phyloP scores from a whole-genome alignment of 495 filamentous ascomycete genomes.

The Podospora bellae-mahoneyi region DNA sequence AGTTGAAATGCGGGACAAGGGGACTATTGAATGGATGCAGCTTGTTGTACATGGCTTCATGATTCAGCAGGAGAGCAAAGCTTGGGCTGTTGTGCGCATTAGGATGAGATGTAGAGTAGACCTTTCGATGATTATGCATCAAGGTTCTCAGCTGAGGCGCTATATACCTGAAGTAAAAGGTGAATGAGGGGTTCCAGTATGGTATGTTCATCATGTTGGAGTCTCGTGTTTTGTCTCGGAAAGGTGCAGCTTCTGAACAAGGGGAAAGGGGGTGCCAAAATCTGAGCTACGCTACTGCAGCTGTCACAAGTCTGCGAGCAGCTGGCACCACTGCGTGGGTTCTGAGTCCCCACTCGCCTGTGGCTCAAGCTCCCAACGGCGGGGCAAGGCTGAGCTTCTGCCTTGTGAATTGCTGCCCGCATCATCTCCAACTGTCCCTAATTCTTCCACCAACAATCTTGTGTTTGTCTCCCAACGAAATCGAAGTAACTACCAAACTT shows the following conservation, averaged over 20 bases:
- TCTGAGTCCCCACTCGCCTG: neutral
- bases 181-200: no score
- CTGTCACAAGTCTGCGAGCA: neutral
- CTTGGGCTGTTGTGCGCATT: neutral
- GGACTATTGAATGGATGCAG: neutral
- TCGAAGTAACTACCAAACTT: neutral
- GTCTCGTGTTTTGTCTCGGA: neutral
- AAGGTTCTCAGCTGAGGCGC: neutral
- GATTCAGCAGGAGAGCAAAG: neutral
- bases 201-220: neutral
- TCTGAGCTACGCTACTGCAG: neutral
- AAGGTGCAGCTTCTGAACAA: neutral
- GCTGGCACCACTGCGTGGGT: neutral
- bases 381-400: slow-evolving; percentile 32
- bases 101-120: neutral
- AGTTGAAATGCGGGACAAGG: neutral
- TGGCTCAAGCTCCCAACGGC: slow-evolving; percentile 15
- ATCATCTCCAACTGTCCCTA: slow-evolving; percentile 1
- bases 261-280: neutral
- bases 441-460: neutral
- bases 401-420: slow-evolving; percentile 22
- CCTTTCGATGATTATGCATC: neutral
- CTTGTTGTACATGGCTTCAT: neutral
- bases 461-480: neutral
- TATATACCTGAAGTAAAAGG: neutral